phyloP scores from a whole-genome alignment of 495 filamentous ascomycete species.

The Lineolata rhizophorae region DNA sequence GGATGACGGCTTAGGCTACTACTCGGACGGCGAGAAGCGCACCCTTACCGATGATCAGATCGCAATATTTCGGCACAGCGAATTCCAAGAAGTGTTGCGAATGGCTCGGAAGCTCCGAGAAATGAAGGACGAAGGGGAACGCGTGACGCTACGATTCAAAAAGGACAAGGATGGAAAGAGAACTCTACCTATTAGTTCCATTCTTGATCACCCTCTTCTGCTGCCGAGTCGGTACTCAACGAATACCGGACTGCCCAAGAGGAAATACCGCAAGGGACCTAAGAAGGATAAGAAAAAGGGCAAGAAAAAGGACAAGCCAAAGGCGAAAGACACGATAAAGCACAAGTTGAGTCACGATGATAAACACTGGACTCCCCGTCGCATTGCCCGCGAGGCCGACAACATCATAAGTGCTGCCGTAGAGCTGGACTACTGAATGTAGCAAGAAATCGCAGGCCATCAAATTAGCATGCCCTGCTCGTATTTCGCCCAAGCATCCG shows the following conservation, averaged over 20 bases:
- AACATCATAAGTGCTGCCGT: conserved; percentile 7
- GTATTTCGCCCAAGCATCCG: not conserved
- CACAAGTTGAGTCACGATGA: conserved; percentile 4
- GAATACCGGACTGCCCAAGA: conserved; percentile 10
- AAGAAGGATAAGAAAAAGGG: conserved; percentile 22
- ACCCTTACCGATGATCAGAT: conserved; percentile 87
- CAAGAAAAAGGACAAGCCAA: conserved; percentile 19
- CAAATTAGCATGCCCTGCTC: not conserved
- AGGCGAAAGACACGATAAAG: conserved; percentile 1
- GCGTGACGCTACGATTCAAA: no score
- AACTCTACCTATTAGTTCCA: no score
- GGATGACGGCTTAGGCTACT: conserved; percentile 62
- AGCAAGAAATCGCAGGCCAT: not conserved
- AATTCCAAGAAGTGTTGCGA: conserved; percentile 52
- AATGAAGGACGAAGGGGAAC: no score
- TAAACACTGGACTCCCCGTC: conserved; percentile 14
- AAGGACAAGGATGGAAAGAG: no score
- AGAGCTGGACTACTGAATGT: conserved; percentile 19
- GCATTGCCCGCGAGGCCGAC: conserved; percentile 15
- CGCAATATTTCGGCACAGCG: conserved; percentile 72
- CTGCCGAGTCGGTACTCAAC: not conserved
- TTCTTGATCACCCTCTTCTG: no score
- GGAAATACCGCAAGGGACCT: conserved; percentile 22
- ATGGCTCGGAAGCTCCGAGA: no score
- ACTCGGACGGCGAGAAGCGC: conserved; percentile 70